Evolutionary conservation across 139 green algal genomes (phyloP), one percentile per base, ranked within the genome.

Genomic region (Tetradesmus lagerheimii): DNA sequence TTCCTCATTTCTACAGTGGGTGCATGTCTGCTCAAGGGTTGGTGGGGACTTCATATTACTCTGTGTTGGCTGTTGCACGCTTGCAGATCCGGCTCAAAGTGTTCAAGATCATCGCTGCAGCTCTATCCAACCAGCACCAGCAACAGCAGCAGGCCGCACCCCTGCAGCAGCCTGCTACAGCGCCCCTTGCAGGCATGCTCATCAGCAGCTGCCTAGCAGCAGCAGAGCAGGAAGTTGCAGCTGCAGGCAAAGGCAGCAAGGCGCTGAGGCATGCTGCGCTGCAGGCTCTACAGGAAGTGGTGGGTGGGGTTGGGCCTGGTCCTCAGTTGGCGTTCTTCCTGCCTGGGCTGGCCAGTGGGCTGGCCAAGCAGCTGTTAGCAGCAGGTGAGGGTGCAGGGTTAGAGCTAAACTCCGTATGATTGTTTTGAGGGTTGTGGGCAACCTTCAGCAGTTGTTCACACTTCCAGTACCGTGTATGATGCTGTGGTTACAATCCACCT

Each of bases 241-340:
- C 85, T 9, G 95, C 91, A 31, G 53, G 57, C 31, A 79, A 18
- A 31, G 95, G 94, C 90, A 96, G 93, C 92, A 93, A 91, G 74
- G 84, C 91, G 27, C 80, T 97, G 34, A 86, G 93, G 25, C 85
- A 89, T 34, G 88, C 90, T 0, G 92, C 93, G 11, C 83, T 97
- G 38, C n/a, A 64, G 0, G 85, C 66, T 0, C 75, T 97, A 83
- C 81, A 90, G 41, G 14, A 25, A 25, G 89, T 96, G 11, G 27
- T 96, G 0, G 29, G 12, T 2, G 89, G 79, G 8, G 79, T 66
- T 0, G 85, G 85, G 0, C 12, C 74, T 18, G 43, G 71, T 2
- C 41, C 41, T 0, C 85, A 50, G 4, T 84, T 96, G 35, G 90
- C 90, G 11, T 97, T 96, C 79, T 94, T 97, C 82, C 89, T 98